phyloP scores from a whole-genome alignment of 768 basidiomycete species.

The Lentinula aciculospora region DNA sequence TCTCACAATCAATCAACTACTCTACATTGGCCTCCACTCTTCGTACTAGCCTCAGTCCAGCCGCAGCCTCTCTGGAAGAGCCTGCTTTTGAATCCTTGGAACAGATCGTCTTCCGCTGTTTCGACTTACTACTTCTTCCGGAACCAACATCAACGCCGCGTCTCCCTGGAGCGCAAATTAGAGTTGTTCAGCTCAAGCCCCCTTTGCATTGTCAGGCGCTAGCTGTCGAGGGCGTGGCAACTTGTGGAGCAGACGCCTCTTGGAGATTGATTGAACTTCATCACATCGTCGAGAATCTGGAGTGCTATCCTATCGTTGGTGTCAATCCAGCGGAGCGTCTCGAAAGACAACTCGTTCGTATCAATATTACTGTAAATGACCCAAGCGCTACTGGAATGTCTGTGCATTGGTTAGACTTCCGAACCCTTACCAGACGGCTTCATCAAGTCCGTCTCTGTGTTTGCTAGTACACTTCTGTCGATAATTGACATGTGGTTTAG shows the following conservation, averaged over 20 bases:
- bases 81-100: slow-evolving; percentile 38
- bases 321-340: slow-evolving; percentile 61
- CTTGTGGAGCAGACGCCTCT: slow-evolving; percentile 11
- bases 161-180: slow-evolving; percentile 31
- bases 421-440: slow-evolving; percentile 10
- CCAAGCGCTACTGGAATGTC: slow-evolving; percentile 12
- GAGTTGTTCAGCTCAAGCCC: slow-evolving; percentile 42
- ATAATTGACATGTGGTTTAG: slow-evolving; percentile 24
- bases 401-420: slow-evolving; percentile 13
- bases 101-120: slow-evolving; percentile 36
- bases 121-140: slow-evolving; percentile 27
- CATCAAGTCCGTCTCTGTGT: slow-evolving; percentile 23
- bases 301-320: slow-evolving; percentile 56
- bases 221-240: slow-evolving; percentile 31
- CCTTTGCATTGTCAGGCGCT: slow-evolving; percentile 45
- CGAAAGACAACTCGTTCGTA: slow-evolving; percentile 54
- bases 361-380: slow-evolving; percentile 32
- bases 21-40: slow-evolving; percentile 33
- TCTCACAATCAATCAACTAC: slow-evolving; percentile 63
- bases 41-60: slow-evolving; percentile 19
- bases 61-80: slow-evolving; percentile 11
- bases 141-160: slow-evolving; percentile 22
- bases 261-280: slow-evolving; percentile 17
- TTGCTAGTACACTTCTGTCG: background rate
- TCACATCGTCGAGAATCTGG: slow-evolving; percentile 33